Evolutionary conservation across 2,329 filamentous ascomycete genomes (phyloP).

Genomic region (Rhytidhysteron rufulum): DNA sequence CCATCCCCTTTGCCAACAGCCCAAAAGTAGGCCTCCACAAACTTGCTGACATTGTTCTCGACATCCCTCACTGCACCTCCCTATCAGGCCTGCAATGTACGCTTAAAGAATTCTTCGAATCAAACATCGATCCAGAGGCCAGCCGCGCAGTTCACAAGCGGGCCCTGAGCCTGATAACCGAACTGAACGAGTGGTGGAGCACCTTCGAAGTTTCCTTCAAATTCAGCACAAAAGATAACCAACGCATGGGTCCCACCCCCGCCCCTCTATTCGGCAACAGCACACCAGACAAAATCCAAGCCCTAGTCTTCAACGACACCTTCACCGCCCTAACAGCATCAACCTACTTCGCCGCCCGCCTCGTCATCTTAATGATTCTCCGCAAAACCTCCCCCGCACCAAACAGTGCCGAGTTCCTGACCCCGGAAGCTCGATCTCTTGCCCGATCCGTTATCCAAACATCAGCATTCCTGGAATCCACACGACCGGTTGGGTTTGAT

Average conservation of each 20-base stretch:
- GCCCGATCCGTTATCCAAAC: conserved; percentile 11
- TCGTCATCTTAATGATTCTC: conserved; percentile 16
- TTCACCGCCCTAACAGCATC: conserved; percentile 20
- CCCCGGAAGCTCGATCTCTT: conserved; percentile 1
- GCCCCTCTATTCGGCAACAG: conserved; percentile 1
- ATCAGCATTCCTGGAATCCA: conserved; percentile 15
- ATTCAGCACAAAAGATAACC: no score
- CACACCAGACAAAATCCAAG: conserved; percentile 1
- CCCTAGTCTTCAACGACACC: conserved; percentile 9
- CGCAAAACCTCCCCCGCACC: conserved; percentile 13
- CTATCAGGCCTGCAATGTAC: conserved; percentile 13
- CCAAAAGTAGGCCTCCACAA: conserved; percentile 21
- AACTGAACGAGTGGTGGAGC: background rate
- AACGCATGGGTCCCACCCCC: no score
- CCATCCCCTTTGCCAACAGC: conserved; percentile 20
- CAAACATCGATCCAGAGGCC: background rate
- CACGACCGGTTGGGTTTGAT: conserved; percentile 20
- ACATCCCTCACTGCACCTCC: conserved; percentile 20
- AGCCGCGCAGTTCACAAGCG: conserved; percentile 1
- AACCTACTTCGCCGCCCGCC: conserved; percentile 15
- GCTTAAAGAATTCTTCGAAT: conserved; percentile 17
- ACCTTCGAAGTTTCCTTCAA: background rate
- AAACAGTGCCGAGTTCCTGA: background rate
- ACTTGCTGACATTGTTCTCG: conserved; percentile 23
- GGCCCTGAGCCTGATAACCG: background rate